phyloP scores from a whole-genome alignment of 2,329 filamentous ascomycete species.

The Neopestalotiopsis rosae region DNA sequence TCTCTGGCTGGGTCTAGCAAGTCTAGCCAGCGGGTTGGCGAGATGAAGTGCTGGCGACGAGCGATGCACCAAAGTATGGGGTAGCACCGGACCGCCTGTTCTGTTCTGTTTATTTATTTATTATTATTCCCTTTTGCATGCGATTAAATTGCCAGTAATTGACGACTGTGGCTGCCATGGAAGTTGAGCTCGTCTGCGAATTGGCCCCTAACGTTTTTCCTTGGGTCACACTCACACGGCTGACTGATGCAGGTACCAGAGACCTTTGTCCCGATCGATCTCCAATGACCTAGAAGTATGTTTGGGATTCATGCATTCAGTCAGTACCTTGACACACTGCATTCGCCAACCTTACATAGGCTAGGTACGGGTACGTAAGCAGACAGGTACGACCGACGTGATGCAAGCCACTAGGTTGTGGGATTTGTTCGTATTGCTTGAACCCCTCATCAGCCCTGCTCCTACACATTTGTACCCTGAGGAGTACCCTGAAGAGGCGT shows the following conservation, averaged over 20 bases:
- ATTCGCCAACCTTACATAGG: neutral
- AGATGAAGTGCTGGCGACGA: conserved; percentile 1
- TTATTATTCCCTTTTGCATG: neutral
- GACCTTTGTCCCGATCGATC: neutral
- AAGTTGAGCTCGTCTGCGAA: neutral
- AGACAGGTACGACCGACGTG: neutral
- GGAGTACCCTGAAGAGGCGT: neutral
- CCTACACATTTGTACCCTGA: neutral
- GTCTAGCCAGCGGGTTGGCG: conserved; percentile 9
- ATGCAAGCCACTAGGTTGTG: neutral
- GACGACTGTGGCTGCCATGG: no score
- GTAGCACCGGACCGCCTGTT: neutral
- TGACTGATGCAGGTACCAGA: neutral
- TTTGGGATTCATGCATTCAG: neutral
- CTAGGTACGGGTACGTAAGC: neutral
- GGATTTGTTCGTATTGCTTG: neutral
- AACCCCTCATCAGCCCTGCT: neutral
- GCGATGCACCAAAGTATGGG: conserved; percentile 6
- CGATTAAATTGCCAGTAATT: neutral
- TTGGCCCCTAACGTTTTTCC: neutral
- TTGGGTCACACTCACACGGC: neutral
- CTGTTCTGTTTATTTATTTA: neutral
- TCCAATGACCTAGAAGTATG: neutral
- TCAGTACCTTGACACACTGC: neutral
- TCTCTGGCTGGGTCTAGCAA: neutral